Conservation (phyloP, 257 asterid species). For the Gardenia jasminoides region DNA sequence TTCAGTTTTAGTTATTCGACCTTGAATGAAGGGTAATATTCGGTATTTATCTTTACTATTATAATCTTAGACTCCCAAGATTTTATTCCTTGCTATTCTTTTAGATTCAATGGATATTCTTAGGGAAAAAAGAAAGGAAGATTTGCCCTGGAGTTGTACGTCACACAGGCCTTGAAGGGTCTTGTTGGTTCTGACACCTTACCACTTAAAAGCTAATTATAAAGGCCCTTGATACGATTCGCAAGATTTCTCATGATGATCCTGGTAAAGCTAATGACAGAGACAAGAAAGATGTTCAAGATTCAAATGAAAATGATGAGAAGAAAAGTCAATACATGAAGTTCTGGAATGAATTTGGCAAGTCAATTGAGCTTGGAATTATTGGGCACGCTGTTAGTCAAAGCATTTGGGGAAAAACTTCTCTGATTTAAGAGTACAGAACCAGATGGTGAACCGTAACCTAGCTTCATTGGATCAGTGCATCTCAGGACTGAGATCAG, state of each 20-base stretch:
- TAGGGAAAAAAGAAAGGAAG: too few species aligned
- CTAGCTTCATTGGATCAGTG: slow-evolving; percentile 85
- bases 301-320: slow-evolving; percentile 65
- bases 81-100: too few species aligned
- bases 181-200: slow-evolving; percentile 96
- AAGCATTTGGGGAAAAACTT: slow-evolving; percentile 85
- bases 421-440: slow-evolving; percentile 85
- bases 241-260: slow-evolving; percentile 91
- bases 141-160: too few species aligned
- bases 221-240: slow-evolving; percentile 96
- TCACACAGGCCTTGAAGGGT: too few species aligned
- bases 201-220: slow-evolving; percentile 94
- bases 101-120: too few species aligned
- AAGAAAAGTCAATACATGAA: slow-evolving; percentile 82
- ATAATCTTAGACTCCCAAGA: too few species aligned
- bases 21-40: too few species aligned
- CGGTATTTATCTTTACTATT: too few species aligned
- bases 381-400: slow-evolving; percentile 85
- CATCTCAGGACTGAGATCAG: slow-evolving; percentile 88
- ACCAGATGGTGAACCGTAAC: slow-evolving; percentile 93
- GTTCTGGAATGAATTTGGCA: slow-evolving; percentile 96
- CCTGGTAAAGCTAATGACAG: slow-evolving; percentile 74
- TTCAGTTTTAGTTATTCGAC: too few species aligned
- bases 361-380: slow-evolving; percentile 89
- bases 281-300: slow-evolving; percentile 75